These are phyloP conservation scores for Heteromeles arbutifolia DNA, from an alignment of 306 rosid species.

Conservation along the genomic window DNA sequence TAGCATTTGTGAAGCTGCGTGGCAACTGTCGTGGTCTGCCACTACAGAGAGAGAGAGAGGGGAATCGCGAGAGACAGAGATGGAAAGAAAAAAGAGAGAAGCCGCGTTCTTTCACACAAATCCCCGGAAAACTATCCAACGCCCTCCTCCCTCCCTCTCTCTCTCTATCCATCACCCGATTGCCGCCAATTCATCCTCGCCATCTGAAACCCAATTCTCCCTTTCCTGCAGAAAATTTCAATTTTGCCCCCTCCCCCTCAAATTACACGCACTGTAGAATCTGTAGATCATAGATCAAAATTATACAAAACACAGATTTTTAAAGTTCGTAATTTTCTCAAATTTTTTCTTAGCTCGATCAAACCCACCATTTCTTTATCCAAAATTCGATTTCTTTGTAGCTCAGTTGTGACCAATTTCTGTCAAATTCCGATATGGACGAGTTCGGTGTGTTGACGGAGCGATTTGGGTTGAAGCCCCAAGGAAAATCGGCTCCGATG, in stretches of 20 bases:
- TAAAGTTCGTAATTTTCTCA: too few species aligned
- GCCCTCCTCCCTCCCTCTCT: not conserved
- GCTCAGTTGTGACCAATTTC: slow-evolving; percentile 1
- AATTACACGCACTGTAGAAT: not conserved
- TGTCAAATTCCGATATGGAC: slow-evolving; percentile 44
- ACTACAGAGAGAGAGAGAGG: not conserved
- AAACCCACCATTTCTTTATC: not conserved
- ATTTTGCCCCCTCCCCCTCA: not conserved
- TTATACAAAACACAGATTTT: not conserved
- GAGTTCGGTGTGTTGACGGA: slow-evolving; percentile 84
- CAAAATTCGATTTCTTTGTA: not conserved
- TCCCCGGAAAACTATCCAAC: not conserved
- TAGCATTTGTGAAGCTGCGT: not conserved
- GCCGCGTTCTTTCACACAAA: not conserved
- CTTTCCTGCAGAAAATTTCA: not conserved
- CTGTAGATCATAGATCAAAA: not conserved
- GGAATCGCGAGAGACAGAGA: not conserved
- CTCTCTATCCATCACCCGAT: not conserved
- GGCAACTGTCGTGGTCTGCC: not conserved
- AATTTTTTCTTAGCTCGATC: not conserved
- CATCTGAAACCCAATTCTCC: not conserved
- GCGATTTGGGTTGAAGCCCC: slow-evolving; percentile 72
- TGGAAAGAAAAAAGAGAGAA: not conserved
- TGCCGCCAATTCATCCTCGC: slow-evolving; percentile 8
- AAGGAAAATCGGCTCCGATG: slow-evolving; percentile 89